Evolutionary conservation across 73 alveolate species (phyloP).

Genomic region (Breviolum minutum): DNA sequence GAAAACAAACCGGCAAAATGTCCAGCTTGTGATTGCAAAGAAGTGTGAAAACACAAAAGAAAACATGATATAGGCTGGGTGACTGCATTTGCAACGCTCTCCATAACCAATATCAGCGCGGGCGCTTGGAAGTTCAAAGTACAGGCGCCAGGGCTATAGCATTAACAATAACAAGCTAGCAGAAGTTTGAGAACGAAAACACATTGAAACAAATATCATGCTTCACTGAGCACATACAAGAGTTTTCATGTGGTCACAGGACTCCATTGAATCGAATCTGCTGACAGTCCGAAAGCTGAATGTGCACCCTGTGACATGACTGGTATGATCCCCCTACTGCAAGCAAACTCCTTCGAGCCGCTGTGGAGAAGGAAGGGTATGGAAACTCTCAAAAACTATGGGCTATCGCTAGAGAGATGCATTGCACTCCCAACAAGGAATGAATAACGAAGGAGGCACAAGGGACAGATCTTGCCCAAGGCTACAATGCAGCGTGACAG

Average conservation of each 20-base stretch:
- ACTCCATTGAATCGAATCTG: neutral
- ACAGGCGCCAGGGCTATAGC: neutral
- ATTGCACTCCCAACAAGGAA: no score
- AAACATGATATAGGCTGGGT: neutral
- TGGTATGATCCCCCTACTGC: neutral
- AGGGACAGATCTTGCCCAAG: no score
- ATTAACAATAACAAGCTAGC: no score
- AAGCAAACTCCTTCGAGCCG: conserved; percentile 31
- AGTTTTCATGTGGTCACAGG: neutral
- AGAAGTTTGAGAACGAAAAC: no score
- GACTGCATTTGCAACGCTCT: conserved; percentile 35
- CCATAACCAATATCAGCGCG: neutral
- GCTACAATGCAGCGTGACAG: no score
- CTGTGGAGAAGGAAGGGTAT: neutral
- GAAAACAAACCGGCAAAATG: no score
- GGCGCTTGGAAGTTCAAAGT: neutral
- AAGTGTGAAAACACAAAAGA: no score
- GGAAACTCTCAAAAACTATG: neutral
- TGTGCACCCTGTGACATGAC: no score
- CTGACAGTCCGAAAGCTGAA: no score
- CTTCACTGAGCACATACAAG: neutral
- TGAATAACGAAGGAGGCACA: no score
- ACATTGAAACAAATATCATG: neutral
- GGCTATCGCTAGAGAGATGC: no score
- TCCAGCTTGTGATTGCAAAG: no score